phyloP scores from a whole-genome alignment of 225 moss, liverwort and hornwort genomes.

The Polytrichum commune region DNA sequence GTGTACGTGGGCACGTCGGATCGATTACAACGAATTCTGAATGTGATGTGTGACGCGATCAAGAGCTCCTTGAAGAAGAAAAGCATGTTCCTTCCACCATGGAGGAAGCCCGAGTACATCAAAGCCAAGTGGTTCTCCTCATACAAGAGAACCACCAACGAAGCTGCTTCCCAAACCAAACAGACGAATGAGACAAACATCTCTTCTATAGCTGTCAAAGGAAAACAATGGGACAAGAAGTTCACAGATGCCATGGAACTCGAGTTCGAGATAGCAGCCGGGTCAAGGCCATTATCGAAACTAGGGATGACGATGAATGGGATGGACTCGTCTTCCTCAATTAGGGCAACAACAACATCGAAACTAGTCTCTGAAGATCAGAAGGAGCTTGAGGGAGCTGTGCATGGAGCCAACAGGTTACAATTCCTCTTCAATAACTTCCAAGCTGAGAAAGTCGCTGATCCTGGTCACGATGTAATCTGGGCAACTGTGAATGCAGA shows the following conservation, averaged over 20 bases:
- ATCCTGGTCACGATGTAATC: constrained; percentile 1
- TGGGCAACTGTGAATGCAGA: constrained; percentile 18
- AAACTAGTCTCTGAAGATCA: too few relatives aligned
- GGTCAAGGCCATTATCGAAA: constrained; percentile 3
- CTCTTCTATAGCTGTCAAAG: constrained; percentile 51
- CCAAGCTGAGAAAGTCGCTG: too few relatives aligned
- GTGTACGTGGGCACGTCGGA: constrained; percentile 64
- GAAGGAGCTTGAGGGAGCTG: constrained; percentile 46
- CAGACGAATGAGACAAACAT: constrained; percentile 17
- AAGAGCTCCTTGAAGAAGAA: constrained; percentile 80
- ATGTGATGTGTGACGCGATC: constrained; percentile 72
- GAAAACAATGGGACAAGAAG: constrained; percentile 56
- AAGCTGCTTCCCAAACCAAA: constrained; percentile 28
- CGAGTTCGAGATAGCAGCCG: constrained; percentile 40
- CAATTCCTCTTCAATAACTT: constrained; percentile 22
- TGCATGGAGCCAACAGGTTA: constrained; percentile 56
- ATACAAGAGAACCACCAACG: constrained; percentile 73
- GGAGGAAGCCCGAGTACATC: constrained; percentile 89
- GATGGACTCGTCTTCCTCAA: constrained; percentile 2
- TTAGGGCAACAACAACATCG: neutral
- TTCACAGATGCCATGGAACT: constrained; percentile 69
- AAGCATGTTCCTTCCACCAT: constrained; percentile 80
- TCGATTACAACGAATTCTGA: constrained; percentile 68
- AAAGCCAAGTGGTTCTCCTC: constrained; percentile 85
- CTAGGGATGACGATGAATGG: constrained; percentile 23